phyloP scores from a whole-genome alignment of 1,284 basidiomycete genomes.

The Trametes pubescens region DNA sequence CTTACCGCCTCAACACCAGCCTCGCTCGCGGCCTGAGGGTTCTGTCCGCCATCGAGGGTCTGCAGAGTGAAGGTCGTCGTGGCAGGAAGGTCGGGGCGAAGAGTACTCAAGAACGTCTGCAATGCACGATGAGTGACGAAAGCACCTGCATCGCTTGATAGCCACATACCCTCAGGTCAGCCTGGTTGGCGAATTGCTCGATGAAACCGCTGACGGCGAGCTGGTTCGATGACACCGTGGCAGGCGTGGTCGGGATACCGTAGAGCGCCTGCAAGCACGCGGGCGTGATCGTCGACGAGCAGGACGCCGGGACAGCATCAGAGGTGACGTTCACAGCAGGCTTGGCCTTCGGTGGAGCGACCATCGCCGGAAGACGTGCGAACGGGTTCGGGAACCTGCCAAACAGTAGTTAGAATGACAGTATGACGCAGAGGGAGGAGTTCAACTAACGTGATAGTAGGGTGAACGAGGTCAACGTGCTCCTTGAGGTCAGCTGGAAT shows the following conservation, averaged over 20 bases:
- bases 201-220: conserved; percentile 68
- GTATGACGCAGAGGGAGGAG: background rate
- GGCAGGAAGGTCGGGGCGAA: conserved; percentile 57
- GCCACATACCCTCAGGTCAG: conserved; percentile 52
- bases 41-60: conserved; percentile 62
- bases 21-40: conserved; percentile 47
- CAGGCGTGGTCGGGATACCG: conserved; percentile 55
- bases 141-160: no score
- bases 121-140: conserved; percentile 28
- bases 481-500: conserved; percentile 44
- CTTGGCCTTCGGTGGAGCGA: conserved; percentile 10
- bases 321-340: conserved; percentile 18
- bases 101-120: conserved; percentile 59
- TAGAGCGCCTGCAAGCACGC: conserved; percentile 63
- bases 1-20: conserved; percentile 37
- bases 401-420: background rate
- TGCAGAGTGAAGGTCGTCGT: conserved; percentile 58
- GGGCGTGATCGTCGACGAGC: conserved; percentile 57
- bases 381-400: conserved; percentile 21
- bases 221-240: conserved; percentile 51
- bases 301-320: conserved; percentile 41
- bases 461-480: conserved; percentile 47
- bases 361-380: conserved; percentile 16
- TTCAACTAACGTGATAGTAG: conserved; percentile 27
- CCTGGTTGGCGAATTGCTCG: conserved; percentile 59